Base-by-base conservation (phyloP, 2,329 filamentous ascomycete species). In the Xylariaceae sp. region DNA sequence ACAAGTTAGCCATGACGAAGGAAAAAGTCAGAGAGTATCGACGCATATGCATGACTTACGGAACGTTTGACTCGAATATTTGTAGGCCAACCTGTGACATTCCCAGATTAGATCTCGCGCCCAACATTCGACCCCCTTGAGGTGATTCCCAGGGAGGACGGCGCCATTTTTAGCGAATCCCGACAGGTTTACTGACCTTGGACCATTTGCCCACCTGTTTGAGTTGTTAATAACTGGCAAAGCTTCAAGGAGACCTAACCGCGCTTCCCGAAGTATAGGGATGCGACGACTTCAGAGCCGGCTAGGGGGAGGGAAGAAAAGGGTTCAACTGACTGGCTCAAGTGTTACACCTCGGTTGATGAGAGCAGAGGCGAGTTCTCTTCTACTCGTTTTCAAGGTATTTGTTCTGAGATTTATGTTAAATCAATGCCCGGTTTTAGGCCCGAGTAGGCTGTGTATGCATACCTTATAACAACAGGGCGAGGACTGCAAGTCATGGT, bases 191-290 rank as follows among this genome's bases (percentile, higher is more conserved):
- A 48, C 56, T 42, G 12, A 58, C 91, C 76, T 99, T 99, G 64
- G 88, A 94, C 94, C 94, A 99, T 73, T 97, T 97, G 58, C 94
- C 94, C 19, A 99, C 57, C 57, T 59, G 27, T 54, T 27, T 5
- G 37, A 42, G 19, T 26, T 30, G 47, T 56, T 3, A 56, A 50
- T 41, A 27, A 26, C 30, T 53, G 30, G 2, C 6, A 26, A 8
- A n/a, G 39, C 11, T 19, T 19, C 9, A 26, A 44, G 40, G 31
- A 2, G 3, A 4, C 11, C 31, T 3, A 31, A 49, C 7, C 8
- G 48, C n/a, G n/a, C 4, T 6, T 41, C 6, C 35, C 12, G 29
- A 51, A 19, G 9, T 29, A 50, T 12, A 9, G 29, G 11, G 19
- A 35, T 41, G n/a, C 31, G 30, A 53, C 42, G 9, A 43, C 6